Base-by-base conservation (phyloP, 306 rosid genomes). In the Prunus padus region DNA sequence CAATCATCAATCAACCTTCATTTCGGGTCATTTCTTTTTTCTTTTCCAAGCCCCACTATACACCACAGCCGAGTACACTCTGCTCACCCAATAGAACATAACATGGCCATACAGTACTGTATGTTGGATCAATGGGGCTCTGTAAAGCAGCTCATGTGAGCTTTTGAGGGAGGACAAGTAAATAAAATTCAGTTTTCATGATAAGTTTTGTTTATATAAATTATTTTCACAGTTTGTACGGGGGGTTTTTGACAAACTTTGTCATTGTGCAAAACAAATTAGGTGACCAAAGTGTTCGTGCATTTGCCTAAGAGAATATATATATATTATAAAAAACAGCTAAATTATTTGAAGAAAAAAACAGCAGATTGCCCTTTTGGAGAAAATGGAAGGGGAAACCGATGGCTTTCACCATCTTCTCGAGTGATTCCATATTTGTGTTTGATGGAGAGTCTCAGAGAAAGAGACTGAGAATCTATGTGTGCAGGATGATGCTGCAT, bases 311-410 rank as follows among this genome's bases (percentile, higher is more conserved):
- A 52, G 30, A 11, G 23, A 65, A 54, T 23, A 57, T 3, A 57
- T 22, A 11, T 57, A 26, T 26, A 60, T 37, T 37, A 37, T 37
- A 26, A 56, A 71, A 69, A 57, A 30, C 45, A 15, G 23, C 44
- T 62, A 62, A 30, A 62, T 62, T 14, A 62, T 62, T 62, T 67
- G 33, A 77, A 83, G 85, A 83, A 87, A 83, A n/a, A n/a, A n/a
- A n/a, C n/a, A n/a, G 79, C 77, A 71, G n/a, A 52, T 74, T 80
- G 70, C 80, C 78, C 85, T 84, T 87, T 84, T 72, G 84, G 68
- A 73, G 77, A 64, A 64, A 15, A 81, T 61, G 73, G 82, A 84
- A 65, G 30, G 86, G 76, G 73, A 80, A 80, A 68, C 77, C 73
- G 65, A 42, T 80, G 79, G 77, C 73, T 82, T 82, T 78, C 83